Evolutionary conservation across 495 filamentous ascomycete genomes (phyloP), one percentile per base, ranked within the genome.

Genomic region (Terfezia boudieri): DNA sequence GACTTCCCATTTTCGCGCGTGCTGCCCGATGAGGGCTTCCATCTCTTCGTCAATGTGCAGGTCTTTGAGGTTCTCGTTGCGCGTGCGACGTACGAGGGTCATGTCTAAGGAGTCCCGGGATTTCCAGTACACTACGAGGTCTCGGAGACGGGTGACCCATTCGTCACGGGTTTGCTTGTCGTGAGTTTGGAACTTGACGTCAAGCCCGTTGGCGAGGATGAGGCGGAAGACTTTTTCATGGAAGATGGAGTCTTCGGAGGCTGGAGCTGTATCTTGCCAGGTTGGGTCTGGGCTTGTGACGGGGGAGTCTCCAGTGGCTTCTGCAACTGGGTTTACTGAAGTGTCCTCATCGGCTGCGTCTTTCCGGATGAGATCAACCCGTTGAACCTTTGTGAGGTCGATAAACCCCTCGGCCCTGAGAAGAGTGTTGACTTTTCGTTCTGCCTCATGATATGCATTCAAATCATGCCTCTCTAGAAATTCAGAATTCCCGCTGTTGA

Each of bases 1-100:
- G 32, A 86, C 80, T 61, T 86, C 82, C 82, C 82, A 86, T 57
- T 84, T 84, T 49, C 70, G 66, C 0, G 77, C 81, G 60, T 77
- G 81, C 59, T 82, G 79, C 10, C 82, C 82, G 17, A 86, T 63
- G 36, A 74, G 64, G 2, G 82, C 78, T 64, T 86, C 82, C 61
- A 75, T 72, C 55, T 81, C 75, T 60, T 85, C 82, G 57, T 85
- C 82, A 51, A 85, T 80, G 49, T 74, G 72, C 38, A 85, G 67
- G 14, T 73, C 63, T n/a, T 73, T 67, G 22, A 83, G 68, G 53
- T 86, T 86, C n/a, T 67, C 67, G 50, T 70, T 65, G 7, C 81
- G 74, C 4, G 77, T 72, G 22, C 61, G 65, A 56, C 78, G 77
- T 48, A 77, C 69, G 48, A 80, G 71, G 1, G 63, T 66, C 46